phyloP scores from a whole-genome alignment of 2,329 filamentous ascomycete genomes.

The Fonsecaea nubica region DNA sequence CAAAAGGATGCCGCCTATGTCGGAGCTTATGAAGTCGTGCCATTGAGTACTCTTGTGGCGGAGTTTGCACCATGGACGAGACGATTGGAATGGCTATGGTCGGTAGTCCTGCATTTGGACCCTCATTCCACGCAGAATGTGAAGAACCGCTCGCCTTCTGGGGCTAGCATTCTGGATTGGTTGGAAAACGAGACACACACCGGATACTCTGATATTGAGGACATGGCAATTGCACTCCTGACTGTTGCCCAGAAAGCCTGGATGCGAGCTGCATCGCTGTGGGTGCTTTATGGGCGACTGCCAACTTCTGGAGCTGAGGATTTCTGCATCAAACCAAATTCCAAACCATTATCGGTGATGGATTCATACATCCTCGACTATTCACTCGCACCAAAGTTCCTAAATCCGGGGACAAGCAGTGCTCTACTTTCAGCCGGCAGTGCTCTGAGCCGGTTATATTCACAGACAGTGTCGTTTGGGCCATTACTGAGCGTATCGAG shows the following conservation, averaged over 20 bases:
- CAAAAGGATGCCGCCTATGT: slow-evolving; percentile 78
- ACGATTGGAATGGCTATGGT: slow-evolving; percentile 84
- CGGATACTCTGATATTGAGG: slow-evolving; percentile 85
- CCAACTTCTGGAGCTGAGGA: slow-evolving; percentile 79
- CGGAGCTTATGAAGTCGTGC: slow-evolving; percentile 91
- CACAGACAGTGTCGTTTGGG: slow-evolving; percentile 45
- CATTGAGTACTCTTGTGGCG: slow-evolving; percentile 79
- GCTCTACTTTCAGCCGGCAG: slow-evolving; percentile 92
- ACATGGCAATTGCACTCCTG: slow-evolving; percentile 74
- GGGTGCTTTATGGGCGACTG: slow-evolving; percentile 86
- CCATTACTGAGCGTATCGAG: slow-evolving; percentile 38
- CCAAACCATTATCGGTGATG: slow-evolving; percentile 45
- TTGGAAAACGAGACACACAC: slow-evolving; percentile 80
- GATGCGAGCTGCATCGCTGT: slow-evolving; percentile 87
- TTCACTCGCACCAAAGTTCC: slow-evolving; percentile 76
- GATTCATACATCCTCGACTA: slow-evolving; percentile 63
- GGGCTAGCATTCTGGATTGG: slow-evolving; percentile 76
- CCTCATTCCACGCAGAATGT: slow-evolving; percentile 44
- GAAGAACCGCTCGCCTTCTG: slow-evolving; percentile 47
- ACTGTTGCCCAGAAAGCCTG: slow-evolving; percentile 83
- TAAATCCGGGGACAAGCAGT: slow-evolving; percentile 72
- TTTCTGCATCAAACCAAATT: slow-evolving; percentile 74
- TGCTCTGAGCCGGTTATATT: slow-evolving; percentile 81
- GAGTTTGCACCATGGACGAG: slow-evolving; percentile 89
- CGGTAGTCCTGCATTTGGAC: slow-evolving; percentile 72